phyloP scores from a whole-genome alignment of 257 asterid species.

The Solanum tarapatanum region DNA sequence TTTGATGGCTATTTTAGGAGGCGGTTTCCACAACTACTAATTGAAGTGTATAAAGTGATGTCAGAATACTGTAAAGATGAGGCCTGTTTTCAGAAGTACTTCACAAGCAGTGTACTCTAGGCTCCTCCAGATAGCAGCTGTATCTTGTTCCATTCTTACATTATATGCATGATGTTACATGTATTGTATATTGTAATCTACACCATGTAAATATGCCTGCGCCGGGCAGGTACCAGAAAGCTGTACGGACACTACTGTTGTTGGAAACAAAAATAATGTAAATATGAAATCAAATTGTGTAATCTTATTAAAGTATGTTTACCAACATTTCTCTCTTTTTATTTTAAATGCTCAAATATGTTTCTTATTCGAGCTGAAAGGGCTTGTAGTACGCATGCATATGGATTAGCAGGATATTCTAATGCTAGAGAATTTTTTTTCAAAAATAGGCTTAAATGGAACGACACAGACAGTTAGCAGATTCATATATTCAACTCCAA shows the following conservation, averaged over 20 bases:
- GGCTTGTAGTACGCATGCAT: background rate
- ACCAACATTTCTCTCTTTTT: background rate
- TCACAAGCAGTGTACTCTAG: constrained; percentile 16
- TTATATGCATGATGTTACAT: background rate
- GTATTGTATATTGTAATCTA: background rate
- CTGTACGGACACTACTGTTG: background rate
- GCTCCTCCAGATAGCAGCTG: background rate
- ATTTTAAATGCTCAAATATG: background rate
- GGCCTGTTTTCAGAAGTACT: constrained; percentile 61
- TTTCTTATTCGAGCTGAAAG: background rate
- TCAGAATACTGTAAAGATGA: constrained; percentile 41
- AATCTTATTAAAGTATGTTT: background rate
- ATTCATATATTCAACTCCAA: background rate
- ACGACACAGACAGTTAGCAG: background rate
- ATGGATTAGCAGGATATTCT: background rate
- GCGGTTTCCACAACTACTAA: constrained; percentile 66
- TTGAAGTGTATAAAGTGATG: constrained; percentile 73
- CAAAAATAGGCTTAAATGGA: background rate
- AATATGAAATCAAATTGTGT: background rate
- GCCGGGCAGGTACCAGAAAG: background rate
- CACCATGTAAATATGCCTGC: background rate
- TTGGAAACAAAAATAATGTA: background rate
- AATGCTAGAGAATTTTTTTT: background rate
- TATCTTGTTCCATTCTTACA: background rate
- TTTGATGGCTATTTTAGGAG: constrained; percentile 63